Evolutionary conservation across 768 basidiomycete genomes (phyloP).

Genomic region (Fistulinella prunicolor): DNA sequence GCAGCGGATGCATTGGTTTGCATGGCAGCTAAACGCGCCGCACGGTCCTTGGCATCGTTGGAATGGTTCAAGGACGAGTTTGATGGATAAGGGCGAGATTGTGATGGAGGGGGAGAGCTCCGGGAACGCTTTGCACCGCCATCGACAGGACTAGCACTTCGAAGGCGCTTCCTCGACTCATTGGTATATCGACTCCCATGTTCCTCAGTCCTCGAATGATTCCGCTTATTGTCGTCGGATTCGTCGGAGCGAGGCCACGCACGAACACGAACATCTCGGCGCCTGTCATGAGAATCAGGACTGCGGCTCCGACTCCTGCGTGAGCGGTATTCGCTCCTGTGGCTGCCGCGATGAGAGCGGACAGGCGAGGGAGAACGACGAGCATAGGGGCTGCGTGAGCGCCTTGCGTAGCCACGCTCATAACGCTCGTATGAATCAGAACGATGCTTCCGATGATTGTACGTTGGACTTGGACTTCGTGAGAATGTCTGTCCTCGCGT

Average conservation of each 20-base stretch:
- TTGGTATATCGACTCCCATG: slow-evolving; percentile 23
- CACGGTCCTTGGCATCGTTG: slow-evolving; percentile 52
- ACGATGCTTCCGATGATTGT: slow-evolving; percentile 26
- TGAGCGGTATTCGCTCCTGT: slow-evolving; percentile 19
- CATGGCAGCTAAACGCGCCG: slow-evolving; percentile 91
- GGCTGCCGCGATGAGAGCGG: slow-evolving; percentile 20
- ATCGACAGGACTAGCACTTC: slow-evolving; percentile 34
- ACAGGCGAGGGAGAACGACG: slow-evolving; percentile 51
- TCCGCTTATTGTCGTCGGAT: slow-evolving; percentile 42
- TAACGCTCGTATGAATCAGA: slow-evolving; percentile 32
- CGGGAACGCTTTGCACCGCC: slow-evolving; percentile 49
- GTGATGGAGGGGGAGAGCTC: slow-evolving; percentile 37
- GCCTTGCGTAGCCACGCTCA: slow-evolving; percentile 27
- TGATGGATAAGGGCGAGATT: slow-evolving; percentile 18
- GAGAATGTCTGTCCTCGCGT: slow-evolving; percentile 33
- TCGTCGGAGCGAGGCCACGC: slow-evolving; percentile 52
- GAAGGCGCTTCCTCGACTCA: slow-evolving; percentile 38
- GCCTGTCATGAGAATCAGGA: slow-evolving; percentile 21
- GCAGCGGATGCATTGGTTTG: slow-evolving; percentile 64
- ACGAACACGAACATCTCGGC: slow-evolving; percentile 27
- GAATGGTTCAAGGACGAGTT: slow-evolving; percentile 12
- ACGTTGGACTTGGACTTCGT: slow-evolving; percentile 31
- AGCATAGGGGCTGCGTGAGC: slow-evolving; percentile 44
- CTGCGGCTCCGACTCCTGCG: slow-evolving; percentile 32
- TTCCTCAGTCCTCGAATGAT: slow-evolving; percentile 27